Base-by-base conservation (phyloP, 495 filamentous ascomycete species). In the Pseudomonodictys pantanalensis region DNA sequence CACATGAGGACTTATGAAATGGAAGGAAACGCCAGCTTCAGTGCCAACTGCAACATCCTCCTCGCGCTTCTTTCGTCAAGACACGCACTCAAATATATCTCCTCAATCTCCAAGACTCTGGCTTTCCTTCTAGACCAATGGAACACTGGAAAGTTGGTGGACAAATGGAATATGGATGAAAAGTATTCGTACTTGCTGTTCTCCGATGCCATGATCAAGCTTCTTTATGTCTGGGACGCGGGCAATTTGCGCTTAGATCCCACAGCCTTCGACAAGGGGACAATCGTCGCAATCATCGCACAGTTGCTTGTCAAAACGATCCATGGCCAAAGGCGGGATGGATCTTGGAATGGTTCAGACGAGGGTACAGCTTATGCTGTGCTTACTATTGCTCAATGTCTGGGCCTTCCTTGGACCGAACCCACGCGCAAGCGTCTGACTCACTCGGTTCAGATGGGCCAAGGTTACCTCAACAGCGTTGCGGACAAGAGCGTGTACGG, bases 41-140 rank as follows among this genome's bases (percentile, higher is more conserved):
- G 54, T 17, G 28, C 54, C 6, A 57, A 57, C 29, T 57, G 54
- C 20, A 57, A 57, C 20, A 43, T 49, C 9, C 12, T 48, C 10
- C 49, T 52, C n/a, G 22, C 20, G 11, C 33, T 52, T 5, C 49
- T 52, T 15, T 7, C 7, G 32, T 15, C 15, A 8, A 15, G 15
- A 7, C 7, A 7, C 7, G 32, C 15, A 7, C 8, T 43, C 32
- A 15, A 15, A 7, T 35, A 35, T 35, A 15, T 35, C 8, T 7
- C 32, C 8, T 15, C 15, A 35, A 35, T 35, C 15, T 8, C 32
- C 32, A 35, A 35, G 32, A 35, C 15, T 35, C 15, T 35, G 32
- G 15, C 32, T 8, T 35, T 35, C 15, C 15, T 7, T 15, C 15
- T 35, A 15, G 32, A 35, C 8, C 32, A 8, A n/a, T 35, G 32